These are phyloP conservation scores for Malus domestica DNA, from an alignment of 306 rosid species.

Conservation along the genomic window DNA sequence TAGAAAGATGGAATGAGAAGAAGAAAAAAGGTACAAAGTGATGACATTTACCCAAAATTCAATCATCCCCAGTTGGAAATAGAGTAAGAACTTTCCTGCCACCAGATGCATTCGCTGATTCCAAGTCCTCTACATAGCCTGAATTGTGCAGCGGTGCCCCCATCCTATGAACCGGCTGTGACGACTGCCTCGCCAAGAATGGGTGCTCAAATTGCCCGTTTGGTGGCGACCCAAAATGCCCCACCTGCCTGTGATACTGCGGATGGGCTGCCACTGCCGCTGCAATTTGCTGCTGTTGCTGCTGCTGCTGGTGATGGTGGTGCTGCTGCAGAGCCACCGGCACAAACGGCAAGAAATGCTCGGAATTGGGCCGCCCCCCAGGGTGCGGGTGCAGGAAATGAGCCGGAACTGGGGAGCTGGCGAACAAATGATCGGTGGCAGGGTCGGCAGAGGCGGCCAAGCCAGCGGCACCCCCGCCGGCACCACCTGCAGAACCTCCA, in stretches of 20 bases:
- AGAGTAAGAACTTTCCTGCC: conserved; percentile 88
- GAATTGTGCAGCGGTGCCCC: conserved; percentile 59
- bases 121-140: conserved; percentile 71
- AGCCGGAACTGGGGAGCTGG: conserved; percentile 84
- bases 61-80: conserved; percentile 91
- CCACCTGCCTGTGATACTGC: conserved; percentile 66
- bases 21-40: background rate
- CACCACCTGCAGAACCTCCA: conserved; percentile 27
- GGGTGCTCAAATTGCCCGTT: conserved; percentile 84
- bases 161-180: conserved; percentile 62
- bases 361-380: conserved; percentile 53
- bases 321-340: conserved; percentile 74
- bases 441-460: conserved; percentile 37
- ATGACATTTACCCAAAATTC: conserved; percentile 35
- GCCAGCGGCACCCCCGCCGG: conserved; percentile 27
- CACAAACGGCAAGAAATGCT: conserved; percentile 87
- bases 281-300: conserved; percentile 36
- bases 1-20: background rate
- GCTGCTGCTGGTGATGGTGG: conserved; percentile 79
- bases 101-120: conserved; percentile 67
- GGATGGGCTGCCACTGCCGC: conserved; percentile 41
- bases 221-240: conserved; percentile 81
- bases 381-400: conserved; percentile 62
- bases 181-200: conserved; percentile 60
- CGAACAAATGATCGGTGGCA: conserved; percentile 82